Base-by-base conservation (phyloP, 2,329 filamentous ascomycete genomes). In the Metarhizium sp. region DNA sequence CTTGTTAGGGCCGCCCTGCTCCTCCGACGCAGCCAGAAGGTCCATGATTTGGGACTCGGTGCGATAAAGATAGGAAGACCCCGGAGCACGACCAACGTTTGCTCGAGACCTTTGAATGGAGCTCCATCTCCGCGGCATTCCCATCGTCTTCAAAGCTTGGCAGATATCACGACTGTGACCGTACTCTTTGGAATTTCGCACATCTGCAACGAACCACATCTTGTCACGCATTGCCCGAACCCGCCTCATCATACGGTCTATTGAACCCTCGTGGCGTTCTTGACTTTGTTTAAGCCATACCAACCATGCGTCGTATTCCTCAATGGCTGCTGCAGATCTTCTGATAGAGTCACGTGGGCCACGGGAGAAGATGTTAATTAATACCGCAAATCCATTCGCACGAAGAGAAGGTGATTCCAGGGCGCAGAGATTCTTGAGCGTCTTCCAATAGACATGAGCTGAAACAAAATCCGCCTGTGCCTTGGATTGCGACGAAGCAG, bases 191-290 rank as follows among this genome's bases (percentile, higher is more conserved):
- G 94, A 96, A 63, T 92, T 92, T 59, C 90, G 87, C 32, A 97
- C 92, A 68, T 96, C 91, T 1, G 89, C 92, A 58, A 94, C 88
- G 68, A 95, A 99, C 94, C 94, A 99, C 89, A 97, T 96, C 76
- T 97, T 97, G 68, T 96, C 89, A 46, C 94, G 84, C 43, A 96
- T 78, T 25, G 87, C 85, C 56, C 85, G 82, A 42, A 94, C 78
- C 5, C 83, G 82, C 57, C 78, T 78, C 78, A 90, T 87, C 81
- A 90, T 88, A 5, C 82, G 78, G 45, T 90, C 86, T 40, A 92
- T 85, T 13, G 84, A 79, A 2, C 78, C 80, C 63, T 92, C 89
- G 50, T 91, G 85, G 3, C 87, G 82, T 63, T 90, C 87, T 63
- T 92, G 85, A 29, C 86, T 90, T 62, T 90, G 88, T 65, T 90